Base-by-base conservation (phyloP, 345 rosid species). In the Barbarea vulgaris region DNA sequence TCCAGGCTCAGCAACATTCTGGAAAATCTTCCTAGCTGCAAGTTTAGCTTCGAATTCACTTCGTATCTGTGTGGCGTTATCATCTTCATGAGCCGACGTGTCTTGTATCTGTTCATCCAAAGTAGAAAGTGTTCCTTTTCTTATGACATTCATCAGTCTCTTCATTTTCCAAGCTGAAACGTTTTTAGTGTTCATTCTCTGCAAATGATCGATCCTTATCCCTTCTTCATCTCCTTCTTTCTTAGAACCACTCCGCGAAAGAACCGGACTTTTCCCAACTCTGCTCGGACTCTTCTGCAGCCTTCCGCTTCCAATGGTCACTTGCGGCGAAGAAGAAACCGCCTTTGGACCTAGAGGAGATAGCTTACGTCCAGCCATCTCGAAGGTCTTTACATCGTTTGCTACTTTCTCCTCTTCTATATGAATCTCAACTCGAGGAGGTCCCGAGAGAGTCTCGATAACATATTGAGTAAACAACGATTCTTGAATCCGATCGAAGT, bases 91-190 rank as follows among this genome's bases (percentile, higher is more conserved):
- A 34, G 72, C 65, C 8, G 84, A 15, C 0, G 90, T 57, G 53
- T 84, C 91, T 44, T 81, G 82, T 53, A 91, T 88, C 57, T 80
- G 96, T 81, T 93, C 97, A 53, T 88, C 97, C 71, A 93, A 79
- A 28, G 97, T 93, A 37, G 98, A 81, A 71, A 91, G 85, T 2
- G 86, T 75, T 9, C 95, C 96, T 39, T 88, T 82, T 57, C 88
- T 79, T 21, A 93, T 84, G 1, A 85, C 86, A 39, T 89, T 89
- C 75, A 87, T 89, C 79, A 93, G 57, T 76, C 88, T 81, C 80
- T 91, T 94, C 98, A 94, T 94, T 58, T 86, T 94, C 98, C 98
- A 91, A n/a, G 98, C 98, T 0, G 97, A 94, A 5, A 94, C 87
- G 63, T 94, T 94, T 81, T 82, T 91, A 33, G 79, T 81, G 33